A percentile compares a stretch with the other conserved stretches of the same genome.
phyloP scores from a whole-genome alignment of 257 asterid species.

The Solanum chilense region DNA sequence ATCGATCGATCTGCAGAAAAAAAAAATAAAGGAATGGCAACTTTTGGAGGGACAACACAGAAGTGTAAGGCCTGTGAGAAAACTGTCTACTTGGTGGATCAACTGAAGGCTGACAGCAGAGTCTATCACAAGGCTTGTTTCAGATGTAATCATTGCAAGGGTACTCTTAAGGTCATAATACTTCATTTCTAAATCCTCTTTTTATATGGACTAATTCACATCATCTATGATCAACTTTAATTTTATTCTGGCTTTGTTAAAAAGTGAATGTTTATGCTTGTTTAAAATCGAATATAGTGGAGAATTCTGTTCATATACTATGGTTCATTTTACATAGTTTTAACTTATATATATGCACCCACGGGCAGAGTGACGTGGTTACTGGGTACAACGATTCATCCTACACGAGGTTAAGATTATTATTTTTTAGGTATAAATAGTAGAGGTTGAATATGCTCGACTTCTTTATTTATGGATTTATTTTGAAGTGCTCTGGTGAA shows the following conservation, averaged over 20 bases:
- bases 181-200: neutral
- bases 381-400: neutral
- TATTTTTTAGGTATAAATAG: no score
- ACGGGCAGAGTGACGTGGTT: neutral
- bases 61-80: slow-evolving; percentile 27
- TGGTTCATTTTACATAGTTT: neutral
- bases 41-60: slow-evolving; percentile 21
- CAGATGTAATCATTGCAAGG: slow-evolving; percentile 27
- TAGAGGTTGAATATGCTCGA: neutral
- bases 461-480: neutral
- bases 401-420: no score
- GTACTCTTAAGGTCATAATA: slow-evolving; percentile 20
- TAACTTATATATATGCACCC: neutral
- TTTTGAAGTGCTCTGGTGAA: neutral
- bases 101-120: slow-evolving; percentile 19
- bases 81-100: slow-evolving; percentile 26
- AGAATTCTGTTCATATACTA: neutral
- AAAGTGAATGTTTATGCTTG: neutral
- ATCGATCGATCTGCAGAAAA: neutral
- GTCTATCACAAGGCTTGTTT: slow-evolving; percentile 23
- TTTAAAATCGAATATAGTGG: neutral
- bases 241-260: neutral
- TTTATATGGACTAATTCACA: neutral
- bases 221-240: neutral
- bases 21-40: slow-evolving; percentile 3